Evolutionary conservation across 495 filamentous ascomycete species (phyloP), one percentile per base, ranked within the genome.

Genomic region (Ascodesmis nigricans): DNA sequence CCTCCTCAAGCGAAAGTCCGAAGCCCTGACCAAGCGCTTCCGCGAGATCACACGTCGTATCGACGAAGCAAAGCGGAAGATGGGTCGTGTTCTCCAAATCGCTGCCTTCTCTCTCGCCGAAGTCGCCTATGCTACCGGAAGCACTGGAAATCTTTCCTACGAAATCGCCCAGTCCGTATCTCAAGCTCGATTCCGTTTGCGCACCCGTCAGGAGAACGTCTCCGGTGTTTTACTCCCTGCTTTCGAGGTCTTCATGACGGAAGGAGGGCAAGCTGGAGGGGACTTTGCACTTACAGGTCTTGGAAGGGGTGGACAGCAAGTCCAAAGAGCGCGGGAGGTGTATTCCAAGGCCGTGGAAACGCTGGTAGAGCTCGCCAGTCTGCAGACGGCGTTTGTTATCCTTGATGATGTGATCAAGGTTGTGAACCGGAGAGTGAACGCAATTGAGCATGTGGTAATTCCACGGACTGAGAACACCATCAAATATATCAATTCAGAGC

Each of bases 41-140:
- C 46, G 35, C 78, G 87, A 97, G 51, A 99, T 99, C 48, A 93
- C 87, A 35, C 66, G 73, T 39, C 79, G 87, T 37, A 95, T 99
- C 58, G 87, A 95, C 60, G 84, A 95, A 55, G 87, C 87, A 18
- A 99, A 99, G 59, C 80, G 80, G 42, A 99, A 99, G 63, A 99
- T 99, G 87, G 87, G 87, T 27, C 73, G 87, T 8, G 90, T 99
- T 9, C 95, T 99, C 87, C 83, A 93, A 52, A 87, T 99, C 55
- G 87, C 87, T 8, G 81, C 90, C 18, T 92, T 99, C 56, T 93
- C 87, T 2, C 66, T 99, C 23, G 90, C 87, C 34, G 90, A 93
- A 65, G 90, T 95, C 21, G 91, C 80, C 34, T 99, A 95, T 48
- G 90, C 90, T 21, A 83, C 91, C 9, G 90, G 90, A 38, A 42